Base-by-base conservation (phyloP, 306 rosid species). In the Sesbania bispinosa region DNA sequence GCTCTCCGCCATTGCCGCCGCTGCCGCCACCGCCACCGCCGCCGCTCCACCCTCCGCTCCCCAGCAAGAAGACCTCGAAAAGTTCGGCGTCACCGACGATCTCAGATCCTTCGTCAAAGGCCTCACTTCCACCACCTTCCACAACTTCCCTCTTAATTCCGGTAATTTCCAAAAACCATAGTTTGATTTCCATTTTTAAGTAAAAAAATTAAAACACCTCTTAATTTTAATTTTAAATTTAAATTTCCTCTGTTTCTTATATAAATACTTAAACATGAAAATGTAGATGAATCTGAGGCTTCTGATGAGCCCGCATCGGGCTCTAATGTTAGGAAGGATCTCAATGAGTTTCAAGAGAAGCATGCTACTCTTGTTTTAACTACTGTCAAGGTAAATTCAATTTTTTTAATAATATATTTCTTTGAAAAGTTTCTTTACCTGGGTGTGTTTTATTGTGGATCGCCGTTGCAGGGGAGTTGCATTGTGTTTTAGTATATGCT, bases 311-410 rank as follows among this genome's bases (percentile, higher is more conserved):
- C 88, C 1, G 68, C 90, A 23, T 80, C 87, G 65, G 82, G 71
- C 10, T 83, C 96, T 67, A 95, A 95, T 81, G 93, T 95, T 57
- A 75, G 99, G 21, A 91, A 89, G 77, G 99, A 95, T 88, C 97
- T 91, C 76, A 88, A 87, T 50, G 97, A 89, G 76, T 95, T 96
- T 88, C 99, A 95, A 80, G 99, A 95, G 85, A 85, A 83, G 52
- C 99, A 95, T 80, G 99, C 99, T 23, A 95, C 85, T 59, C 76
- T 95, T 58, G 96, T 95, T 71, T 89, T 95, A 71, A 88, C 93
- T 11, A 68, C 92, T 71, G 97, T 92, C 46, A 95, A 88, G 97
- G 99, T 92, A 71, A 82, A 70, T 77, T 80, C 45, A n/a, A 14
- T 11, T n/a, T 4, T 19, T 61, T 18, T 50, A n/a, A n/a, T n/a